Base-by-base conservation (phyloP, 192 early-diverging fungal genomes). In the Gonapodya sp. region DNA sequence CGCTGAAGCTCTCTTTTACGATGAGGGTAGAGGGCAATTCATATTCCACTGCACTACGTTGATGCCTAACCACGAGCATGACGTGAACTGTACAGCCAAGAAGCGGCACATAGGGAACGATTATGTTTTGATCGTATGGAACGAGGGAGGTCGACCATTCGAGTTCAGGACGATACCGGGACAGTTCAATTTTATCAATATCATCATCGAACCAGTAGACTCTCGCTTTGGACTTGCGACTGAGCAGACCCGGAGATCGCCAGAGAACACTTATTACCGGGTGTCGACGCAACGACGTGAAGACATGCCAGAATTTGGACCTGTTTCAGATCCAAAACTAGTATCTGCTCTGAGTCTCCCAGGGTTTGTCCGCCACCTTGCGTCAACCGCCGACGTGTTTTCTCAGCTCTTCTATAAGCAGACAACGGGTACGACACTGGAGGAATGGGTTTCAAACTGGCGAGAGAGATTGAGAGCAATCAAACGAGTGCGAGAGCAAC, bases 31-130 rank as follows among this genome's bases (percentile, higher is more conserved):
- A 73, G 90, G 92, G 0, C 94, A 97, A 83, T 92, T 96, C 32
- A 90, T 96, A 16, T 99, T 97, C 86, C 97, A 99, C 82, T 92
- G 92, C 1, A 92, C 95, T 18, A 98, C 96, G 24, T 89, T 99
- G 82, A 98, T 99, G 95, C 97, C 97, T 0, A 95, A 89, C 0
- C 84, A 90, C 73, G 86, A 87, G 37, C 90, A 90, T 73, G 96
- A 99, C 84, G 91, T 93, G 73, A 86, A 90, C 73, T 90, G 94
- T 82, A 93, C 89, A 81, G 83, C 84, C 18, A 99, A 99, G 83
- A 99, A 99, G 87, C 87, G 95, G 34, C 96, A 97, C 83, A 96
- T 99, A 81, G 97, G 96, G 64, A 99, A 99, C 83, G 96, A 99
- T 86, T 98, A 92, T 87, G 94, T 99, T 75, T 91, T 92, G 36